These are phyloP conservation scores for Hypoxylon sp. DNA, from an alignment of 2,329 filamentous ascomycete species.

Conservation along the genomic window DNA sequence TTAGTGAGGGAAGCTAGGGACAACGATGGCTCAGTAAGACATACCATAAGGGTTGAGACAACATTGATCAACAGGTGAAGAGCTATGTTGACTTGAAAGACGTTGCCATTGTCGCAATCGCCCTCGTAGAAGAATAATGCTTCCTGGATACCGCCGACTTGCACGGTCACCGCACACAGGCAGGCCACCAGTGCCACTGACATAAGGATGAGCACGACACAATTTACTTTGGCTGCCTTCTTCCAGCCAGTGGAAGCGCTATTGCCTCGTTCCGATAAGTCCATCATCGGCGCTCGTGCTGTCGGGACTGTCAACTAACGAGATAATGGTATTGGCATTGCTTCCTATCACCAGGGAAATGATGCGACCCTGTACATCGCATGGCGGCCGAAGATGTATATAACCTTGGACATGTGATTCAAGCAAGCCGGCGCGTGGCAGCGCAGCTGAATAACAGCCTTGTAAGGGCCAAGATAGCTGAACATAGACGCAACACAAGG, in stretches of 20 bases:
- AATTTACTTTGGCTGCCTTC: background rate
- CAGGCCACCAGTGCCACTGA: background rate
- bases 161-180: background rate
- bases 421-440: background rate
- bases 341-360: background rate
- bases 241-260: background rate
- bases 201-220: background rate
- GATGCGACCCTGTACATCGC: background rate
- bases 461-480: background rate
- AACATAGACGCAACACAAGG: background rate
- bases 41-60: background rate
- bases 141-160: background rate
- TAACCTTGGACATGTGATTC: background rate
- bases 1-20: background rate
- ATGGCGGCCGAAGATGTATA: background rate
- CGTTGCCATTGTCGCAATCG: background rate
- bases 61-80: slow-evolving; percentile 1
- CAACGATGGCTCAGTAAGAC: background rate
- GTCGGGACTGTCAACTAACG: background rate
- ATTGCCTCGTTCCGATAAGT: background rate
- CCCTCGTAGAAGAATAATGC: background rate
- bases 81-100: background rate
- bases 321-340: background rate
- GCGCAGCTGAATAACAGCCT: background rate
- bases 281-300: background rate